Evolutionary conservation across 2,329 filamentous ascomycete genomes (phyloP).

Genomic region (Cladosporium sp.): DNA sequence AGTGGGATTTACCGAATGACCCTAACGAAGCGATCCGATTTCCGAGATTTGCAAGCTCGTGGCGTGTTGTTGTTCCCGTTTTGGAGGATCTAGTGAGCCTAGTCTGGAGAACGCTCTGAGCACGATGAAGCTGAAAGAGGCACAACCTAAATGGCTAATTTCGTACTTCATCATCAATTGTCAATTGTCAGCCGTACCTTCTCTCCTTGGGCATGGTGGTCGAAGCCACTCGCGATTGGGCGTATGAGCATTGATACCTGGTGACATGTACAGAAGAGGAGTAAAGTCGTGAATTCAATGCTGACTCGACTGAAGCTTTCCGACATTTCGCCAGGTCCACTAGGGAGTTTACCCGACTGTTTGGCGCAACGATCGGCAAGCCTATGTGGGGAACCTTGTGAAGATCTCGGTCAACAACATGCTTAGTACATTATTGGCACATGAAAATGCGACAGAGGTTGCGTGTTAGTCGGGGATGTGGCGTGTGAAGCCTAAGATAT

Average conservation of each 20-base stretch:
- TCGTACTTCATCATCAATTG: not conserved
- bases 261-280: not conserved
- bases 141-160: not conserved
- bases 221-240: not conserved
- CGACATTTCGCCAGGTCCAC: conserved; percentile 2
- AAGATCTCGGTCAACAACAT: not conserved
- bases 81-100: not conserved
- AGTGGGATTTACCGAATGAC: not conserved
- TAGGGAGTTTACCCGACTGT: not conserved
- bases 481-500: not conserved
- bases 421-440: conserved; percentile 2
- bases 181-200: not conserved
- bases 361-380: not conserved
- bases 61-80: not conserved
- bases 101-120: not conserved
- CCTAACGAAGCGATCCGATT: not conserved
- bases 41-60: not conserved
- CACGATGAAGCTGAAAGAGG: not conserved
- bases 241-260: not conserved
- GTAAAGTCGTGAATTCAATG: not conserved
- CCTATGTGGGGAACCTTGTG: not conserved
- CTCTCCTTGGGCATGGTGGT: not conserved
- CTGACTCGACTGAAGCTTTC: not conserved
- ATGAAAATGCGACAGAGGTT: not conserved
- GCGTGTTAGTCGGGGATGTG: not conserved